Evolutionary conservation across 768 basidiomycete species (phyloP), one percentile per base, ranked within the genome.

Genomic region (Suillus plorans): DNA sequence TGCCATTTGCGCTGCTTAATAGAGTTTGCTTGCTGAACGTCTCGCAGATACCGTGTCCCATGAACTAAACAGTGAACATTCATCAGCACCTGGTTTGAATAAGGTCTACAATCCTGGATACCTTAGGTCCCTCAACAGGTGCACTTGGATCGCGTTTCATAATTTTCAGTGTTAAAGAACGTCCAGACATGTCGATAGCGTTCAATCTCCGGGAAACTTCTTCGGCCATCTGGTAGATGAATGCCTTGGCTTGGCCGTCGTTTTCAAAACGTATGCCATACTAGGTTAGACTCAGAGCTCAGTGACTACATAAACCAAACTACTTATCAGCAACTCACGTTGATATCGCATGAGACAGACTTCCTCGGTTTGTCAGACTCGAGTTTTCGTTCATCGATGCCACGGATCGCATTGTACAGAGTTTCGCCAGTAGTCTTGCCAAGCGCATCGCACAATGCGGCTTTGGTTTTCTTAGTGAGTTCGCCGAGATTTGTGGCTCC

Each of bases 241-340:
- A 97, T 3, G 79, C 76, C 72, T 94, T 89, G 7, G 92, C 94
- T 72, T 97, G 89, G 44, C 88, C 88, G 63, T 88, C 82, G 63
- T 87, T 87, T 70, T 91, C 86, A 74, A 99, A 99, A 4, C 97
- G 89, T 63, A 99, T 97, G 0, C 95, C 97, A 74, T 98, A 99
- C 95, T 97, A 63, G 5, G 39, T 13, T 13, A 66, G 36, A 61
- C 52, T 71, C 49, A 69, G 60, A 37, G 61, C 10, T 56, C 25
- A 60, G 16, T 18, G 45, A 49, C 68, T 12, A 22, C 37, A 20
- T 28, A 10, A 34, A 10, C 28, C 8, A 60, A 49, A n/a, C 13
- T 47, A 41, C 8, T 14, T 20, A 28, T 20, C 16, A 39, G 10
- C 39, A 44, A 8, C 94, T 73, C 69, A 96, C 95, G 71, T 95